Base-by-base conservation (phyloP, 2,329 filamentous ascomycete species). In the Claviceps sp. region DNA sequence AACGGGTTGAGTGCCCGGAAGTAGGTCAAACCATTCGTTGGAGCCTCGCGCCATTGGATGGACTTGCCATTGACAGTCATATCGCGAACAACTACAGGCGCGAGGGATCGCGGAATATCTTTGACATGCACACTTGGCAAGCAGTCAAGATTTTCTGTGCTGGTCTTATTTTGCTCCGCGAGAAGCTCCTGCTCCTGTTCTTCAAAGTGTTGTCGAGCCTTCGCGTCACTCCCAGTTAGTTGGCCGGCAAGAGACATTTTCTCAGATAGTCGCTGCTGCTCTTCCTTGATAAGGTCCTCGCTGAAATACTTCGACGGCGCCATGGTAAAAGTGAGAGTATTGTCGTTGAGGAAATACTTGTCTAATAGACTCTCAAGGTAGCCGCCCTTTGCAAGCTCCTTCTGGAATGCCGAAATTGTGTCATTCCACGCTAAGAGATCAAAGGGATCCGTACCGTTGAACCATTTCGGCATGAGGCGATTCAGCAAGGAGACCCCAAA, bases 21-120 rank as follows among this genome's bases (percentile, higher is more conserved):
- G 65, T 98, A 98, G 1, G 91, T 97, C 53, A 98, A 71, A 0
- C 93, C 93, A 60, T 98, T 98, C 0, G 93, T 98, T 2, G 88
- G 86, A 7, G 90, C 88, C 66, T 95, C 88, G 49, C 85, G 83
- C 89, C 90, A 96, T 60, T 96, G 87, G 4, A 93, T 80, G 45
- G 84, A 80, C 42, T 85, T 78, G 39, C 78, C 76, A 43, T 79
- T 77, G 9, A 85, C 65, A 11, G 72, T 70, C n/a, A 85, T 80
- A 56, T 91, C 86, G 51, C 78, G 77, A 42, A 83, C 61, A 3
- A 70, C 61, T 0, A 76, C 66, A 0, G 69, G 67, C 60, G 90
- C 85, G 62, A 86, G 87, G 54, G 79, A 72, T 51, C 90, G 79
- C 0, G 88, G 86, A 53, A 98, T 97, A 60, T 98, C 93, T 56